phyloP scores from a whole-genome alignment of 441 rosid genomes.

The Pelargonium australe region DNA sequence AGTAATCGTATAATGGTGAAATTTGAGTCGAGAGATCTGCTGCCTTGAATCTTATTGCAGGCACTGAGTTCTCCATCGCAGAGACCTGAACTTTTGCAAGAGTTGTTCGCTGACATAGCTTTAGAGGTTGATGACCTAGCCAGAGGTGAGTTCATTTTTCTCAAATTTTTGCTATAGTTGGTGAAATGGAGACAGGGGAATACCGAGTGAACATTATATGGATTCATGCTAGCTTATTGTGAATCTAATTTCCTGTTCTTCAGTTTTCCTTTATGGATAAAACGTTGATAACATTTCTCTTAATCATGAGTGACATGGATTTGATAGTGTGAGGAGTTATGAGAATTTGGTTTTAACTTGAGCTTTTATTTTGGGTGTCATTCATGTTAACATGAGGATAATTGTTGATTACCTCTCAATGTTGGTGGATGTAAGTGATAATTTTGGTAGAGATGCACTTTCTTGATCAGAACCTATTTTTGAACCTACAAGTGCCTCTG shows the following conservation, averaged over 20 bases:
- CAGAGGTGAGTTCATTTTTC: constrained; percentile 47
- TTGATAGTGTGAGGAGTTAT: background rate
- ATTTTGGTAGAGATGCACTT: background rate
- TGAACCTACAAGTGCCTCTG: background rate
- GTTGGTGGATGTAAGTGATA: background rate
- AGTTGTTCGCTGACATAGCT: constrained; percentile 88
- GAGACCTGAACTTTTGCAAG: constrained; percentile 76
- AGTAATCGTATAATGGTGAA: background rate
- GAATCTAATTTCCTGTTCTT: background rate
- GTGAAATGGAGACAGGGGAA: background rate
- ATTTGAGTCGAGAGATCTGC: background rate
- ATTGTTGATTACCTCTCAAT: background rate
- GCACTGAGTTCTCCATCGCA: constrained; percentile 77
- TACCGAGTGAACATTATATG: too few species aligned
- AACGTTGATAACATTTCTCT: background rate
- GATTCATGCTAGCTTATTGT: background rate
- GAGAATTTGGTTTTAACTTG: background rate
- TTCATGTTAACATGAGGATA: background rate
- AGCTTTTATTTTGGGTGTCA: background rate
- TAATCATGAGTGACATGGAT: background rate
- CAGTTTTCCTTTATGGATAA: background rate
- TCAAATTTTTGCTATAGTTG: background rate
- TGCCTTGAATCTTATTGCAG: constrained; percentile 31
- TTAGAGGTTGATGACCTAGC: constrained; percentile 91
- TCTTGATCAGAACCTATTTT: background rate